phyloP scores from a whole-genome alignment of 2,329 filamentous ascomycete genomes.

The Alternaria brassicae region DNA sequence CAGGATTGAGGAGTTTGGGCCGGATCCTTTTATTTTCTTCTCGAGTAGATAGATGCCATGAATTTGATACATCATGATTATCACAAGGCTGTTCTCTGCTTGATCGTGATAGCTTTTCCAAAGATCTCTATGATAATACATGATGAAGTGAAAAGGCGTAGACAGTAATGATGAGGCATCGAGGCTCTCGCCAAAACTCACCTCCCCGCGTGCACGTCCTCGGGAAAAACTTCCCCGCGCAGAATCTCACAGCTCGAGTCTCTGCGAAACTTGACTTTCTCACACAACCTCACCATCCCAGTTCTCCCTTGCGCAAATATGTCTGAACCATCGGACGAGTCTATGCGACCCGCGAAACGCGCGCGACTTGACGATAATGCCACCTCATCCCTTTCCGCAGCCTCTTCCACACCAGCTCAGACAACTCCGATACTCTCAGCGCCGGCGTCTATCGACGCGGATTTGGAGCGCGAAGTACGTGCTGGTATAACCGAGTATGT shows the following conservation, averaged over 20 bases:
- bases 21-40: neutral
- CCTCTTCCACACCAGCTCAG: neutral
- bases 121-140: neutral
- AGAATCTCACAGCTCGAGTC: slow-evolving; percentile 13
- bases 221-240: slow-evolving; percentile 41
- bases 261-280: neutral
- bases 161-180: neutral
- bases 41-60: neutral
- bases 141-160: neutral
- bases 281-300: slow-evolving; percentile 3
- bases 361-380: slow-evolving; percentile 39
- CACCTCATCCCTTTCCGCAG: slow-evolving; percentile 14
- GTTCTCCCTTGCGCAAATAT: slow-evolving; percentile 10
- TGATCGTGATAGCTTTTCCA: neutral
- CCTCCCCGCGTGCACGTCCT: slow-evolving; percentile 21
- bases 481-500: slow-evolving; percentile 71
- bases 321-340: slow-evolving; percentile 23
- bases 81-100: neutral
- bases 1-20: slow-evolving; percentile 14
- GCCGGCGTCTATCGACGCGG: slow-evolving; percentile 29
- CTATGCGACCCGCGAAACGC: slow-evolving; percentile 42
- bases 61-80: slow-evolving; percentile 8
- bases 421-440: slow-evolving; percentile 9
- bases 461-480: slow-evolving; percentile 52
- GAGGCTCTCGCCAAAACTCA: slow-evolving; percentile 18